These are phyloP conservation scores for Zalaria sp. DNA, from an alignment of 2,329 filamentous ascomycete genomes.

Conservation along the genomic window DNA sequence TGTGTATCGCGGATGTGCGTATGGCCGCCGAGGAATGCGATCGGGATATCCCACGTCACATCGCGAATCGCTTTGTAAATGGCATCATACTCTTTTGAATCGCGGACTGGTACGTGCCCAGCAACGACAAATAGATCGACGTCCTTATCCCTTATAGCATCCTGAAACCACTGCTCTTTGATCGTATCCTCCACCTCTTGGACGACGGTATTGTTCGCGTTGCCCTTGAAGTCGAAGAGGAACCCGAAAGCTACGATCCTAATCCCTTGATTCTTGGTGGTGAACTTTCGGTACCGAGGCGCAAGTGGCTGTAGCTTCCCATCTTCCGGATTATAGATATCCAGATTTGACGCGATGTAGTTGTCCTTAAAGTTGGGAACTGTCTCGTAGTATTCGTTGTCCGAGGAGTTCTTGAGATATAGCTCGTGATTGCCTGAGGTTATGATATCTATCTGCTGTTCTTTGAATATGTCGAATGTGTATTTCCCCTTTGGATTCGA, in stretches of 20 bases:
- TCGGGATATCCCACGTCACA: conserved; percentile 65
- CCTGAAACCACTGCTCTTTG: conserved; percentile 76
- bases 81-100: conserved; percentile 60
- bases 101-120: conserved; percentile 68
- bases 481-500: conserved; percentile 79
- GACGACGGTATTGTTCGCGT: conserved; percentile 81
- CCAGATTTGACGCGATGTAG: conserved; percentile 85
- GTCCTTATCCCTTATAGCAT: conserved; percentile 64
- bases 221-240: conserved; percentile 82
- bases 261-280: conserved; percentile 76
- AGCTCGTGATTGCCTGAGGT: conserved; percentile 91
- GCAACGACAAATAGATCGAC: conserved; percentile 76
- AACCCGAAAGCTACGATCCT: conserved; percentile 84
- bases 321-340: conserved; percentile 63
- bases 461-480: conserved; percentile 71
- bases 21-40: conserved; percentile 86
- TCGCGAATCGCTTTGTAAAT: conserved; percentile 68
- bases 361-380: conserved; percentile 68
- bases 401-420: conserved; percentile 66
- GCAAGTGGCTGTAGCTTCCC: conserved; percentile 63
- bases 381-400: conserved; percentile 63
- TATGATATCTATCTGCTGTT: conserved; percentile 73
- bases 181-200: conserved; percentile 67
- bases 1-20: conserved; percentile 76
- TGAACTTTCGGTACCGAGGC: conserved; percentile 75